These are phyloP conservation scores for Nothophytophthora sp. DNA, from an alignment of 352 stramenopile species.

Conservation along the genomic window DNA sequence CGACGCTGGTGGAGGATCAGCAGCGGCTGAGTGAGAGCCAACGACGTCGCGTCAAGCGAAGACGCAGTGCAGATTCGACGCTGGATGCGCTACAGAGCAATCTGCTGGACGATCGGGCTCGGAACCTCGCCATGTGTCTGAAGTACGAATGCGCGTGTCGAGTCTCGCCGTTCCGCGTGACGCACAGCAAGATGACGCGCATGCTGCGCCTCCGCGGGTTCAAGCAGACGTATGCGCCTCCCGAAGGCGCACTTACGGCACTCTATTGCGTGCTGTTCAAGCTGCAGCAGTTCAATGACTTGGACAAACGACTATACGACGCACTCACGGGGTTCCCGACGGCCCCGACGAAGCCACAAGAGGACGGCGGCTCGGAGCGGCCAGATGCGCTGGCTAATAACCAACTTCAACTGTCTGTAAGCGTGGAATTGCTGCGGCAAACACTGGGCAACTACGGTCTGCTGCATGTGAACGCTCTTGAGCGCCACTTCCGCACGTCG, in stretches of 20 bases:
- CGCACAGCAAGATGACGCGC: constrained; percentile 56
- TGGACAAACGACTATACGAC: constrained; percentile 71
- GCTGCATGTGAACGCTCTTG: constrained; percentile 58
- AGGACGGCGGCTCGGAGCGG: constrained; percentile 4
- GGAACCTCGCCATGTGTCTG: constrained; percentile 71
- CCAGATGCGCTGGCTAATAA: constrained; percentile 22
- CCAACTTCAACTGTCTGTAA: constrained; percentile 31
- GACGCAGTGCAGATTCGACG: constrained; percentile 15
- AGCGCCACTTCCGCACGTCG: constrained; percentile 49
- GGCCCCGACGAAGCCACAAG: not conserved
- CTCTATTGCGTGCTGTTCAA: constrained; percentile 67
- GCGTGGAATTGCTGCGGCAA: constrained; percentile 58
- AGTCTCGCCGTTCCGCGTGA: constrained; percentile 58
- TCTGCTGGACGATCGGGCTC: constrained; percentile 62
- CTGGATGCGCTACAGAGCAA: constrained; percentile 71
- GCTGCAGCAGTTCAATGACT: constrained; percentile 71
- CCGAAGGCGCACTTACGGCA: constrained; percentile 37
- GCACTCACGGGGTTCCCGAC: constrained; percentile 41
- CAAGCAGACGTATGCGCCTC: constrained; percentile 45
- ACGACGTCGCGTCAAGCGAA: constrained; percentile 4
- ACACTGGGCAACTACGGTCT: constrained; percentile 74
- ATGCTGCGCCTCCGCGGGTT: constrained; percentile 61
- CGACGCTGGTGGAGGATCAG: constrained; percentile 5
- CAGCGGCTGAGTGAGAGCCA: constrained; percentile 10
- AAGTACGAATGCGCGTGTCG: constrained; percentile 74